Evolutionary conservation across 768 basidiomycete species (phyloP), one percentile per base, ranked within the genome.

Genomic region (Hortiboletus campestris): DNA sequence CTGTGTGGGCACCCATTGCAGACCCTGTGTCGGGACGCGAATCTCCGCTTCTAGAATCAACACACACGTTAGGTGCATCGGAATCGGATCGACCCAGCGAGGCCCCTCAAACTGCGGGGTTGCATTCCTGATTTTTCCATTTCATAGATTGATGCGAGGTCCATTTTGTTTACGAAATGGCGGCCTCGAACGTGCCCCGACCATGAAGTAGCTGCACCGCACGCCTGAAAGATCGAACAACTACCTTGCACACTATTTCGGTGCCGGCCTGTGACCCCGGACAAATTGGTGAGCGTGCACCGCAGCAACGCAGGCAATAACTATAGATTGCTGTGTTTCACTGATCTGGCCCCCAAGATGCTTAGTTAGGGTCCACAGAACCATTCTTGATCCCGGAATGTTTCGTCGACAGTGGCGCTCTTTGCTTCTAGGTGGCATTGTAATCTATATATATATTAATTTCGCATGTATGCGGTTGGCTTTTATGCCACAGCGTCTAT

Each of bases 61-160:
- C 43, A 58, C 58, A 53, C 59, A 56, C 22, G 59, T 40, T 50
- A 57, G 4, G 20, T 54, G 32, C 53, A 54, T 60, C 59, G 55
- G 55, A 20, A 54, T 69, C 62, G 55, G 67, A 69, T 69, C 67
- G 66, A 53, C 57, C 49, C 47, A 61, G 61, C 54, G 45, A 40
- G 49, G 52, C 53, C 68, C 58, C 68, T 60, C 68, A 66, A 69
- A 70, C 68, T 70, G 69, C 67, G 69, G 64, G 60, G 54, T 61
- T 64, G 36, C 49, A 60, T 55, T 58, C 34, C 51, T 53, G 55
- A 47, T 14, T 5, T 36, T 63, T 31, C 55, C 56, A 53, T 45
- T 65, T 61, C 51, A 58, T 53, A 20, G 54, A 58, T 61, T 62
- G 60, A 58, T 52, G 45, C n/a, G 31, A 46, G 47, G 50, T 60